Evolutionary conservation across 345 rosid species (phyloP), one percentile per base, ranked within the genome.

Genomic region (Gossypioides kirkii): DNA sequence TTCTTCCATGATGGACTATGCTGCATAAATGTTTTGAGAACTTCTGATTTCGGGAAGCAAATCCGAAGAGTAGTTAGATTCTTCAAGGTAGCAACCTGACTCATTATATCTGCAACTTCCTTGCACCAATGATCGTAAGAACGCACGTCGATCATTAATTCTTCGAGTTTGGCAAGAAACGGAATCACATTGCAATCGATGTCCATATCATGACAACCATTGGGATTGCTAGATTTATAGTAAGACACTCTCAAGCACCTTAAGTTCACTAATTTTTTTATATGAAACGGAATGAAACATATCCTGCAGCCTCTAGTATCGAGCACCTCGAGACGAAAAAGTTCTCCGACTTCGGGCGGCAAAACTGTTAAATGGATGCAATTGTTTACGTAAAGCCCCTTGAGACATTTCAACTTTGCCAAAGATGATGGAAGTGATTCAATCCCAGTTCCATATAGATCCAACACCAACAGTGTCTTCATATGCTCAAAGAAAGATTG

Each of bases 171-270:
- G 46, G 20, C 16, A 7, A 64, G 79, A 3, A 38, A 25, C 10
- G 72, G 69, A 71, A 77, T 71, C 47, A 77, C 76, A 3, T 38
- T 59, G 23, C 52, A 23, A 13, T 64, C 53, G 4, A 22, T 22
- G 14, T 77, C 79, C 71, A 62, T 53, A 42, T 67, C 26, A 17
- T 23, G 62, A 36, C 20, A 46, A 13, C 11, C 63, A 52, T 50
- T 50, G 54, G 14, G 50, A 18, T 53, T 20, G 62, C 62, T 53
- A 0, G 25, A 14, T 76, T 64, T 71, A 36, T 71, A 63, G 36
- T 63, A 77, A 8, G 79, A 77, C 36, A 71, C 23, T 13, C 75
- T 61, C 79, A 77, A 65, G 58, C 75, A 71, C 67, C 12, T 77
- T 70, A 77, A 41, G 46, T 53, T 32, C 32, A 64, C 38, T 26